These are phyloP conservation scores for Zymoseptoria pseudotritici DNA, from an alignment of 2,329 filamentous ascomycete species.

Conservation along the genomic window DNA sequence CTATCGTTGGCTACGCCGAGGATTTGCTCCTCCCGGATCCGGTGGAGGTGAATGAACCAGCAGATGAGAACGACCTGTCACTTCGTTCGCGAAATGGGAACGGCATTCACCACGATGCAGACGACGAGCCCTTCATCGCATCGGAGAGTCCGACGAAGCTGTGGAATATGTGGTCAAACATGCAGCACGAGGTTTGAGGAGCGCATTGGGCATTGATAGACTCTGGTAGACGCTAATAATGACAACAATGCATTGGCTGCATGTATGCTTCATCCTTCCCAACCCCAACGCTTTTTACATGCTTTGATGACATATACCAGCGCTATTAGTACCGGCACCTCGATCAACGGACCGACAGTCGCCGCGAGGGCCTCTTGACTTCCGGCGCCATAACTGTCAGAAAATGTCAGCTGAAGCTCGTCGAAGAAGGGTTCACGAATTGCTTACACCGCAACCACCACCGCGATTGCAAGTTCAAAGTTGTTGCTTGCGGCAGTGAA, in stretches of 20 bases:
- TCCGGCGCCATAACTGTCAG: conserved; percentile 50
- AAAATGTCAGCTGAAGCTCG: too few species aligned
- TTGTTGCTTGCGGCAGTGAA: conserved; percentile 91
- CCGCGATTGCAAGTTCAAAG: conserved; percentile 85
- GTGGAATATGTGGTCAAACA: conserved; percentile 28
- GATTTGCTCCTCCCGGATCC: conserved; percentile 16
- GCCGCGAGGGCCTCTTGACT: conserved; percentile 75
- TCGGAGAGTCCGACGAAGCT: conserved; percentile 30
- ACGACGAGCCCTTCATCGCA: conserved; percentile 9
- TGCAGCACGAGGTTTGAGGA: conserved; percentile 20
- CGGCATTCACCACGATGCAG: not conserved
- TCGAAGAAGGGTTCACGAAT: too few species aligned
- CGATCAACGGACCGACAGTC: conserved; percentile 78
- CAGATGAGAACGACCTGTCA: conserved; percentile 2
- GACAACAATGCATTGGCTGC: not conserved
- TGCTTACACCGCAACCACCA: conserved; percentile 64
- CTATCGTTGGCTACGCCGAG: conserved; percentile 17
- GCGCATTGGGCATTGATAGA: not conserved
- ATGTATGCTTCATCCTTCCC: conserved; percentile 32
- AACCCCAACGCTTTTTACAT: conserved; percentile 48
- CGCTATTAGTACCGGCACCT: conserved; percentile 72
- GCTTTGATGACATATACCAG: conserved; percentile 68
- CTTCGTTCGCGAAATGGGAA: conserved; percentile 1
- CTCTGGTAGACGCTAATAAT: not conserved
- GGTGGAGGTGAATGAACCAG: conserved; percentile 5